These are phyloP conservation scores for Blastobotrys ciferrii DNA, from an alignment of 1,139 yeast genomes.

Conservation along the genomic window DNA sequence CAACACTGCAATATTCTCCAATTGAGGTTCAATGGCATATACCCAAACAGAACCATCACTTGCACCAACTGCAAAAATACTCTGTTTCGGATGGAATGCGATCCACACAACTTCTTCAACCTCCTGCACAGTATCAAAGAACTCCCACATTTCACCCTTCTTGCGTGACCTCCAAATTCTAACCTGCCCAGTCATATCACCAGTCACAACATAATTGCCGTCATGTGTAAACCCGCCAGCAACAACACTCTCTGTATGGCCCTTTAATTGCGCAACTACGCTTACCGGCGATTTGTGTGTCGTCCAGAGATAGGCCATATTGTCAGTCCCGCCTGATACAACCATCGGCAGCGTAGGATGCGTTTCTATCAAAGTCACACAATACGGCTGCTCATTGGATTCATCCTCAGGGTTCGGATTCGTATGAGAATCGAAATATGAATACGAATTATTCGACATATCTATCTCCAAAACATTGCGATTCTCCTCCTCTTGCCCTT, in stretches of 20 bases:
- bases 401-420: conserved; percentile 1
- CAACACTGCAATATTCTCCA: conserved; percentile 72
- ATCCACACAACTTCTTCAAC: conserved; percentile 86
- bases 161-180: conserved; percentile 68
- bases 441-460: conserved; percentile 81
- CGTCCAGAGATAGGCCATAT: conserved; percentile 87
- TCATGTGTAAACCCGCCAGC: conserved; percentile 80
- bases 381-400: conserved; percentile 1
- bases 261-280: conserved; percentile 66
- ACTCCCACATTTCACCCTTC: conserved; percentile 80
- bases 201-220: conserved; percentile 79
- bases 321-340: conserved; percentile 89
- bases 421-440: conserved; percentile 79
- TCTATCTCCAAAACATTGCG: conserved; percentile 68
- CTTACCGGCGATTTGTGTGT: conserved; percentile 82
- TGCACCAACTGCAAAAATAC: conserved; percentile 85
- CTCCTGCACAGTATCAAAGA: conserved; percentile 71
- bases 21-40: conserved; percentile 62
- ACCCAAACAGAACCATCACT: conserved; percentile 94
- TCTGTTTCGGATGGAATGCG: conserved; percentile 68
- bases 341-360: conserved; percentile 84
- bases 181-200: conserved; percentile 90
- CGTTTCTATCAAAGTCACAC: conserved; percentile 65
- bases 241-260: conserved; percentile 85
- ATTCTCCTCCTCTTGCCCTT: conserved; percentile 43